Conservation (phyloP, 345 rosid species). For the Cardamine resedifolia region DNA sequence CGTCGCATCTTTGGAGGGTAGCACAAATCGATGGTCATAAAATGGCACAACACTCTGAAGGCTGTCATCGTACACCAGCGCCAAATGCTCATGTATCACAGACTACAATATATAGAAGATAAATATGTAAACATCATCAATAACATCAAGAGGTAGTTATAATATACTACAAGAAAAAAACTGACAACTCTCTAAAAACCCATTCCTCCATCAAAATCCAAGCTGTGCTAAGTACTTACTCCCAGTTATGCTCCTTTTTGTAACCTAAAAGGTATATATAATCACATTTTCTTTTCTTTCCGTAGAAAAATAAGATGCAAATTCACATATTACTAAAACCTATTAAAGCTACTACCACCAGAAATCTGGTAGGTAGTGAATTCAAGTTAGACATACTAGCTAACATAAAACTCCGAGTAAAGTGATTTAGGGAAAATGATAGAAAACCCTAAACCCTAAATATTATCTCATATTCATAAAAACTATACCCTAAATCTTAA, state of each 20-base stretch:
- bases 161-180: conserved; percentile 4
- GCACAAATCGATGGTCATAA: conserved; percentile 78
- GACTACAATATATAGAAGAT: conserved; percentile 59
- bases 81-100: conserved; percentile 91
- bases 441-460: no score
- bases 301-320: background rate
- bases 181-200: conserved; percentile 8
- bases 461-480: no score
- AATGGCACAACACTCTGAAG: conserved; percentile 95
- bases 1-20: conserved; percentile 75
- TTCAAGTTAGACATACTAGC: conserved; percentile 10
- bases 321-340: background rate
- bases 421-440: background rate
- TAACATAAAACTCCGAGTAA: conserved; percentile 8
- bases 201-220: conserved; percentile 21
- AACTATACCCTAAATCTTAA: no score
- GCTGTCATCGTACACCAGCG: conserved; percentile 95
- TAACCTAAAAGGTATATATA: background rate
- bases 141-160: background rate
- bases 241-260: conserved; percentile 1
- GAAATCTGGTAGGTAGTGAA: conserved; percentile 13
- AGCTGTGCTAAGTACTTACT: conserved; percentile 4
- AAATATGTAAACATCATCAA: conserved; percentile 32
- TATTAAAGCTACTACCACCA: conserved; percentile 23
- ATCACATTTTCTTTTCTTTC: conserved; percentile 8